A percentile compares a stretch with the other conserved stretches of the same genome.
Evolutionary conservation across 768 basidiomycete species (phyloP).

Genomic region (Boletellus ananiceps): DNA sequence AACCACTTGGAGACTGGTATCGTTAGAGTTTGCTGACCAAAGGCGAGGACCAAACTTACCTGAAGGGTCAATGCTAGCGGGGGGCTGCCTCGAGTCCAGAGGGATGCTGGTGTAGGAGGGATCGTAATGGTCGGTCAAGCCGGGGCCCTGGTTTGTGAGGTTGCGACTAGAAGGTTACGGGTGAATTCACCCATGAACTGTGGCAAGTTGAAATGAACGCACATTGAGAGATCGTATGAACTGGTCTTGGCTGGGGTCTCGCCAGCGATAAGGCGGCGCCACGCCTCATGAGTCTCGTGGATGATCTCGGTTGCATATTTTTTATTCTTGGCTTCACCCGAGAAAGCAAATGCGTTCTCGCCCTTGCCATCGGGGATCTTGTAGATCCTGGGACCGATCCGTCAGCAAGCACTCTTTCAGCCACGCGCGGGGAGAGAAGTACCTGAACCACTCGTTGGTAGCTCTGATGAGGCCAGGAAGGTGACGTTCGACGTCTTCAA

Average conservation of each 20-base stretch:
- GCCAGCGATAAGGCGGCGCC: slow-evolving; percentile 88
- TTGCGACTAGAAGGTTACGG: slow-evolving; percentile 55
- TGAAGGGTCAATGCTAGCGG: slow-evolving; percentile 87
- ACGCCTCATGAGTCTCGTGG: slow-evolving; percentile 97
- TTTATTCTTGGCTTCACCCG: slow-evolving; percentile 99
- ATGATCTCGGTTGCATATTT: slow-evolving; percentile 99
- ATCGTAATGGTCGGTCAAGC: slow-evolving; percentile 59
- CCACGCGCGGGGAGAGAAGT: slow-evolving; percentile 6
- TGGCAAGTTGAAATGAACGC: slow-evolving; percentile 27
- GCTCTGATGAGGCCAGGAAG: slow-evolving; percentile 95
- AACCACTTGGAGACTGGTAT: slow-evolving; percentile 83
- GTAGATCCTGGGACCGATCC: slow-evolving; percentile 62
- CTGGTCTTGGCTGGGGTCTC: slow-evolving; percentile 71
- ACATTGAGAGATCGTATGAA: slow-evolving; percentile 82
- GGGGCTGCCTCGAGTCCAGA: slow-evolving; percentile 72
- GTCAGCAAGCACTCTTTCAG: background rate
- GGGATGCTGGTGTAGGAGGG: slow-evolving; percentile 63
- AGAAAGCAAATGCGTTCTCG: slow-evolving; percentile 98
- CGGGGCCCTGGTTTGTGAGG: slow-evolving; percentile 68
- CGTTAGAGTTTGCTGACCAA: slow-evolving; percentile 8
- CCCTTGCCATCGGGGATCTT: slow-evolving; percentile 95
- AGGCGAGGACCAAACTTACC: slow-evolving; percentile 45
- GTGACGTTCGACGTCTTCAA: slow-evolving; percentile 98
- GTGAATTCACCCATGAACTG: background rate
- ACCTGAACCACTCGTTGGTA: slow-evolving; percentile 99